Conservation (phyloP, 371 early-diverging fungal genomes). For the Cokeromyces recurvatus region DNA sequence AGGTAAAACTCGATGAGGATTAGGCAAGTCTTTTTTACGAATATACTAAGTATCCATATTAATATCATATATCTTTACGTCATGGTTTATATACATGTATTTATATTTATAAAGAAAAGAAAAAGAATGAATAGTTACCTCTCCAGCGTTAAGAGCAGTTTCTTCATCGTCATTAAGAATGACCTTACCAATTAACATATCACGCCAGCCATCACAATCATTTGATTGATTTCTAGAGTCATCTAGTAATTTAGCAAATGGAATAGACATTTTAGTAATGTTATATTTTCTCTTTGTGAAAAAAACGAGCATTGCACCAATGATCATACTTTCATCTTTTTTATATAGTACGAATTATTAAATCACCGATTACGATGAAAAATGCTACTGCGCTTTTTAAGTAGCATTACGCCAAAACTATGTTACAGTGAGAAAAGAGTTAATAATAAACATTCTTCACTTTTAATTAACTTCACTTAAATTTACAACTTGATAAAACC, state of each 20-base stretch:
- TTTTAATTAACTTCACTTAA: no score
- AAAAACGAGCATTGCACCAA: background rate
- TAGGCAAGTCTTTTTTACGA: constrained; percentile 30
- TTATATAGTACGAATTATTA: no score
- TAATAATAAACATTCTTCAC: no score
- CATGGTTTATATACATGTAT: background rate
- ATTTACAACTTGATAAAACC: no score
- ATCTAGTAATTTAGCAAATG: background rate
- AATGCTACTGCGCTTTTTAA: no score
- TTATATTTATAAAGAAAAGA: no score
- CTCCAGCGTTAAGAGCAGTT: constrained; percentile 17
- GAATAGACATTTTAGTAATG: constrained; percentile 9
- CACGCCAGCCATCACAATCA: constrained; percentile 28
- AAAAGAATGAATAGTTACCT: no score
- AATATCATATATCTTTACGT: background rate
- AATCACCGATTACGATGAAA: no score
- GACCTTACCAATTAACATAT: constrained; percentile 35
- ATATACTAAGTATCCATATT: constrained; percentile 17
- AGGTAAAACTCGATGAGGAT: constrained; percentile 19
- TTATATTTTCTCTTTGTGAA: background rate
- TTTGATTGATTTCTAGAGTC: background rate
- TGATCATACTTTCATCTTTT: no score
- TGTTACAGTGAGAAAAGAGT: no score
- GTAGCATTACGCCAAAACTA: no score
- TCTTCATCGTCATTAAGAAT: constrained; percentile 23